Percentiles rank a stretch among this genome's conserved stretches.
phyloP scores from a whole-genome alignment of 106 monocot genomes.

The Alisma plantagoaquatica region DNA sequence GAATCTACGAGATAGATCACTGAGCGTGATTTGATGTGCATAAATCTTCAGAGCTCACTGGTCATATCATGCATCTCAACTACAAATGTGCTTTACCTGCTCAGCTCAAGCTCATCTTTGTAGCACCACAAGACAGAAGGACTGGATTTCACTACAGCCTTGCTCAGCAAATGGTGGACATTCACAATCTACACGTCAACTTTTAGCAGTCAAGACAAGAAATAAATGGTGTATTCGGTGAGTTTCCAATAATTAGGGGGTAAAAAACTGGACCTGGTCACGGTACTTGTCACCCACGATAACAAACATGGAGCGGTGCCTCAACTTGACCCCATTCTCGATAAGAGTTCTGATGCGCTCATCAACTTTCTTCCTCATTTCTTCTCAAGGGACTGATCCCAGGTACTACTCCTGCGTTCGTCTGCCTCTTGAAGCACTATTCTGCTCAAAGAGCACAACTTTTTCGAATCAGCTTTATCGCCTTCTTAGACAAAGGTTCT shows the following conservation, averaged over 20 bases:
- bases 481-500: no score
- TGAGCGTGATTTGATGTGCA: background rate
- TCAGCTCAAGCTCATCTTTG: constrained; percentile 76
- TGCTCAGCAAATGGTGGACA: constrained; percentile 67
- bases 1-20: background rate
- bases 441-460: no score
- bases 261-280: background rate
- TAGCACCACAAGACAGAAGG: constrained; percentile 90
- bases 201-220: background rate
- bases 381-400: no score
- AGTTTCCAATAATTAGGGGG: background rate
- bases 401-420: no score
- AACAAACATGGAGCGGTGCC: constrained; percentile 88
- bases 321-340: constrained; percentile 80
- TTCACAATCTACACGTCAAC: constrained; percentile 53
- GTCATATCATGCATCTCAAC: background rate
- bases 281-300: constrained; percentile 41
- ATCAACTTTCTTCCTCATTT: constrained; percentile 98
- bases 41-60: background rate
- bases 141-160: constrained; percentile 44
- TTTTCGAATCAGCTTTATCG: no score
- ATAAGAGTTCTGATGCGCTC: constrained; percentile 81
- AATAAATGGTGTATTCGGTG: background rate
- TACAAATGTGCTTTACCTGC: constrained; percentile 49
- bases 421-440: no score